These are phyloP conservation scores for Brassica nigra DNA, from an alignment of 345 rosid genomes.

Conservation along the genomic window DNA sequence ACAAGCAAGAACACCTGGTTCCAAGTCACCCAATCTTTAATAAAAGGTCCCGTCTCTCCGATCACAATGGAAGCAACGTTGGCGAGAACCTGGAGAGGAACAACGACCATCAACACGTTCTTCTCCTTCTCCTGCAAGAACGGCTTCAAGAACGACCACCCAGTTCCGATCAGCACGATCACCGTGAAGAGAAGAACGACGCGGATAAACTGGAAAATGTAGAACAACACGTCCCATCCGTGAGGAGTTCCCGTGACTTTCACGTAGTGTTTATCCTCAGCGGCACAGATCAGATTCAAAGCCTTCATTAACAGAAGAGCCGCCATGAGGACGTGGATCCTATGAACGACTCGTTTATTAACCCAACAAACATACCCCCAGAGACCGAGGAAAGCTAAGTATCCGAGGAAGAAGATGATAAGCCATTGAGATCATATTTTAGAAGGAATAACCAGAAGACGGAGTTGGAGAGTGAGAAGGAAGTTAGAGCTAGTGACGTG, in stretches of 20 bases:
- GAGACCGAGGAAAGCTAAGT: slow-evolving; percentile 57
- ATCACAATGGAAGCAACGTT: slow-evolving; percentile 84
- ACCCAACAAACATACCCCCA: slow-evolving; percentile 63
- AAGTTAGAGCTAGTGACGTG: too few relatives aligned
- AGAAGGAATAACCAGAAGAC: too few relatives aligned
- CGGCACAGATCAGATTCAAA: slow-evolving; percentile 81
- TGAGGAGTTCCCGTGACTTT: slow-evolving; percentile 92
- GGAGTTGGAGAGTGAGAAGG: too few relatives aligned
- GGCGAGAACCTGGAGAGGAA: slow-evolving; percentile 92
- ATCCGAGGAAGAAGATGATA: slow-evolving; percentile 57
- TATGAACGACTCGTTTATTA: slow-evolving; percentile 62
- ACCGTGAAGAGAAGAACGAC: slow-evolving; percentile 89
- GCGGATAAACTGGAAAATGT: slow-evolving; percentile 85
- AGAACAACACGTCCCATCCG: slow-evolving; percentile 91
- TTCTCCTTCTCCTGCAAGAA: slow-evolving; percentile 93
- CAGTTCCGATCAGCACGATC: slow-evolving; percentile 92
- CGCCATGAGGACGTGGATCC: slow-evolving; percentile 84
- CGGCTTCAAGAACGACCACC: slow-evolving; percentile 96
- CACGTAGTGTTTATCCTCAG: slow-evolving; percentile 80
- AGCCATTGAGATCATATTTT: too few relatives aligned
- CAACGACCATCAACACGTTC: slow-evolving; percentile 95
- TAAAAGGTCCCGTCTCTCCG: slow-evolving; percentile 90
- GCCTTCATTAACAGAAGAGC: slow-evolving; percentile 80
- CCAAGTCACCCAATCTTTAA: slow-evolving; percentile 92
- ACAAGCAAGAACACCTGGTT: slow-evolving; percentile 86